Evolutionary conservation across 2,329 filamentous ascomycete genomes (phyloP).

Genomic region (Hypoxylon sp.): DNA sequence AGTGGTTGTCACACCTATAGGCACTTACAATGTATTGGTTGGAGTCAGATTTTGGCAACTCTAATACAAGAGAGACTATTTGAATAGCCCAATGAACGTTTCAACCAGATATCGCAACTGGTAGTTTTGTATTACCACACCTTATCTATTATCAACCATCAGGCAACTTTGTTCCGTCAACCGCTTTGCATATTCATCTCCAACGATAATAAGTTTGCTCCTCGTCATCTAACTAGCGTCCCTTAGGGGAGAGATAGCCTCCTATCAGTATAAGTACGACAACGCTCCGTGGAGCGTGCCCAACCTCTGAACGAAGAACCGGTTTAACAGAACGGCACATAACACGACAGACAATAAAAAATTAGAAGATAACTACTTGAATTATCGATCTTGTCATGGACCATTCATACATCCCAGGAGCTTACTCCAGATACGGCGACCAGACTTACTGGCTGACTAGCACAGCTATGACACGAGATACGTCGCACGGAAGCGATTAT

Average conservation of each 20-base stretch:
- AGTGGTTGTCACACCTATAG: slow-evolving; percentile 33
- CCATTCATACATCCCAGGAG: slow-evolving; percentile 33
- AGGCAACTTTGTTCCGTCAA: slow-evolving; percentile 33
- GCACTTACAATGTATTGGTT: slow-evolving; percentile 31
- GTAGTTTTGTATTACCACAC: slow-evolving; percentile 42
- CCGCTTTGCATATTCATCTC: slow-evolving; percentile 24
- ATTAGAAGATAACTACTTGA: neutral
- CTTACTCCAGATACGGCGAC: slow-evolving; percentile 31
- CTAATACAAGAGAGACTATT: slow-evolving; percentile 34
- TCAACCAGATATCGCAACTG: slow-evolving; percentile 34
- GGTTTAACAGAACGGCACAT: slow-evolving; percentile 35
- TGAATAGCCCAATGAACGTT: slow-evolving; percentile 36
- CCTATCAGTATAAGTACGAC: slow-evolving; percentile 38
- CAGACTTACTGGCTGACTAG: slow-evolving; percentile 38
- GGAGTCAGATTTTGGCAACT: slow-evolving; percentile 31
- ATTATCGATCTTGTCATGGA: slow-evolving; percentile 28
- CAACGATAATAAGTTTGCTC: slow-evolving; percentile 34
- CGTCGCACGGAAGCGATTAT: slow-evolving; percentile 44
- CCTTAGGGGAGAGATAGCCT: slow-evolving; percentile 20
- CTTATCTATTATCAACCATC: slow-evolving; percentile 27
- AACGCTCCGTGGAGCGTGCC: slow-evolving; percentile 24
- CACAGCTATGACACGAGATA: slow-evolving; percentile 45
- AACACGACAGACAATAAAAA: slow-evolving; percentile 11
- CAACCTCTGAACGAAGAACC: slow-evolving; percentile 16
- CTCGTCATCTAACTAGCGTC: slow-evolving; percentile 22